These are phyloP conservation scores for Kokia cookei DNA, from an alignment of 441 rosid genomes.

Conservation along the genomic window DNA sequence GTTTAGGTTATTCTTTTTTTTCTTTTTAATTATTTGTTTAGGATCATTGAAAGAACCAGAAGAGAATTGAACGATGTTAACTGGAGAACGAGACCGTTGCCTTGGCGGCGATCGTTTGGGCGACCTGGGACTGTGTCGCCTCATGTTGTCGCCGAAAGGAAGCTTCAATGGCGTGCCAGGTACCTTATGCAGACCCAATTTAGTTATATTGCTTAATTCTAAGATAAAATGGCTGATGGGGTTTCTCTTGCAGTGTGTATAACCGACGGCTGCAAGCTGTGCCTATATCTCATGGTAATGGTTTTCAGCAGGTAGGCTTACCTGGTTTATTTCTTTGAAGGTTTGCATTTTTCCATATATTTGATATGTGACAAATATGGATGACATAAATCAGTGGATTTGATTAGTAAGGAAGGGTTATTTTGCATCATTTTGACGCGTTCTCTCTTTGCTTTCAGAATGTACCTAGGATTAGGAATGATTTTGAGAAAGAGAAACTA, in stretches of 20 bases:
- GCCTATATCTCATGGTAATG: conserved; percentile 28
- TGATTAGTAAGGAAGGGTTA: not conserved
- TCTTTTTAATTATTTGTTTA: not conserved
- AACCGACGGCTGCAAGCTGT: conserved; percentile 37
- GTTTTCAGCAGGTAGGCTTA: conserved; percentile 27
- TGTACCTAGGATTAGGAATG: conserved; percentile 17
- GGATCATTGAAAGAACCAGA: conserved; percentile 25
- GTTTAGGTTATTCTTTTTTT: not conserved
- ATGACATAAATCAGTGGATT: not conserved
- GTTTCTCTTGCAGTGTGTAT: conserved; percentile 37
- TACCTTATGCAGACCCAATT: conserved; percentile 1
- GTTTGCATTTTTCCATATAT: not conserved
- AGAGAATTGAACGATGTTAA: conserved; percentile 8
- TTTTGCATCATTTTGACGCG: not conserved
- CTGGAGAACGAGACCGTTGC: conserved; percentile 29
- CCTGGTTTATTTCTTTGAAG: not conserved
- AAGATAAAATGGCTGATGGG: not conserved
- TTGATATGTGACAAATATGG: too few relatives aligned
- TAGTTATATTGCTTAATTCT: not conserved
- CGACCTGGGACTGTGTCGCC: conserved; percentile 32
- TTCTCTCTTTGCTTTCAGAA: conserved; percentile 20
- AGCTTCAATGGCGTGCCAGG: conserved; percentile 65
- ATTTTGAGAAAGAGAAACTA: conserved; percentile 27
- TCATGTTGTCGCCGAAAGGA: conserved; percentile 32
- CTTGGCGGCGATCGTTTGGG: conserved; percentile 51